phyloP scores from a whole-genome alignment of 345 rosid genomes.

The Turnera subulata region DNA sequence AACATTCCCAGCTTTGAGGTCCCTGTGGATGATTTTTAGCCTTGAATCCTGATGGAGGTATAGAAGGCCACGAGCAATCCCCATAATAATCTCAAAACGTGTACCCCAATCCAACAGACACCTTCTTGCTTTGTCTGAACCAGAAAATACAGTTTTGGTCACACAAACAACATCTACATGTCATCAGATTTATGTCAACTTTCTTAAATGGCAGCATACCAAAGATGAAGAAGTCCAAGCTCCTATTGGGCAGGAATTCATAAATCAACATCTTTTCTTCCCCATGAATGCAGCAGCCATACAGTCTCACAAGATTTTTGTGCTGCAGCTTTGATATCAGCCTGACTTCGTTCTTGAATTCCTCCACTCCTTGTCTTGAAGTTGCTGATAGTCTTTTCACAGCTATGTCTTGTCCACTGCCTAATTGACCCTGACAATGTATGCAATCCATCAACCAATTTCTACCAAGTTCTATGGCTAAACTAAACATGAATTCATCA shows the following conservation, averaged over 20 bases:
- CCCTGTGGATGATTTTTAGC: constrained; percentile 8
- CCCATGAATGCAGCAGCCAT: constrained; percentile 30
- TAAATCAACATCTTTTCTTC: constrained; percentile 68
- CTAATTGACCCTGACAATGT: neutral
- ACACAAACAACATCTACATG: neutral
- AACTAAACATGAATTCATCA: neutral
- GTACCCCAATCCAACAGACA: neutral
- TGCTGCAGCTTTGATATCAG: constrained; percentile 16
- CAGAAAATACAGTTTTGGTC: neutral
- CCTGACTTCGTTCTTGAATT: neutral
- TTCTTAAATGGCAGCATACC: neutral
- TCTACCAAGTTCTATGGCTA: neutral
- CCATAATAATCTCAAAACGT: constrained; percentile 1
- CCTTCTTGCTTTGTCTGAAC: constrained; percentile 1
- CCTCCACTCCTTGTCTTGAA: neutral
- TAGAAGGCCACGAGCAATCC: constrained; percentile 4
- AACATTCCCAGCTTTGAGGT: neutral
- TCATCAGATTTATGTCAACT: neutral
- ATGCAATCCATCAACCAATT: neutral
- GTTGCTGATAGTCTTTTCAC: neutral
- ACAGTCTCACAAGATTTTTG: constrained; percentile 9
- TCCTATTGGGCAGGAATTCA: constrained; percentile 54
- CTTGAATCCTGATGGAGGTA: constrained; percentile 1
- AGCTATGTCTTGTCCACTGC: neutral
- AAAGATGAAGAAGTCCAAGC: constrained; percentile 17